phyloP scores from a whole-genome alignment of 495 filamentous ascomycete genomes.

The Penicillium longicatenatum region DNA sequence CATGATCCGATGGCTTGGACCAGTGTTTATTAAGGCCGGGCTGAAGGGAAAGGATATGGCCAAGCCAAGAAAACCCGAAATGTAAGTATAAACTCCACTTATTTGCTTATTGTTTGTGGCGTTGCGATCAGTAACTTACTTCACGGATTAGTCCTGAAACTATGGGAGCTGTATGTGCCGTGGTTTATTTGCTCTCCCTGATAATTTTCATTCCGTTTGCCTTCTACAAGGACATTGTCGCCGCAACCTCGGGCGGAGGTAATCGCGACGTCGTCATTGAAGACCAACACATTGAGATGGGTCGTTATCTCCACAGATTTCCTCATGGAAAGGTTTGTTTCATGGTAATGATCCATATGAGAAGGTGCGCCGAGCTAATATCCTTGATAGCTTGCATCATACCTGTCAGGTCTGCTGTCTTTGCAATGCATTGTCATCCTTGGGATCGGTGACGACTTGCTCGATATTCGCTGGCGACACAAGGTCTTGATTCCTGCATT shows the following conservation, averaged over 20 bases:
- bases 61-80: slow-evolving; percentile 72
- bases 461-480: slow-evolving; percentile 98
- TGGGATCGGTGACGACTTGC: slow-evolving; percentile 92
- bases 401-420: slow-evolving; percentile 89
- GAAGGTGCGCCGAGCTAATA: not conserved
- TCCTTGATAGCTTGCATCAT: slow-evolving; percentile 75
- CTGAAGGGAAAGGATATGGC: slow-evolving; percentile 90
- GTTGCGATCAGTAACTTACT: slow-evolving; percentile 22
- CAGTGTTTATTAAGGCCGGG: slow-evolving; percentile 83
- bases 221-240: slow-evolving; percentile 97
- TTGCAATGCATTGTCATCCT: slow-evolving; percentile 87
- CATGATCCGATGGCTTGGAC: slow-evolving; percentile 92
- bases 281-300: slow-evolving; percentile 66
- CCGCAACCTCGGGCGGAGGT: slow-evolving; percentile 91
- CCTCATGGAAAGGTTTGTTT: slow-evolving; percentile 82
- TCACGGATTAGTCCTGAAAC: slow-evolving; percentile 71
- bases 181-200: slow-evolving; percentile 83
- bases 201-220: slow-evolving; percentile 94
- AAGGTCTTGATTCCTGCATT: slow-evolving; percentile 97
- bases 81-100: slow-evolving; percentile 52
- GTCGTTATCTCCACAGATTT: slow-evolving; percentile 84
- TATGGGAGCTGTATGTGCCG: slow-evolving; percentile 95
- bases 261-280: slow-evolving; percentile 81
- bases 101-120: not conserved
- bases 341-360: not conserved